phyloP scores from a whole-genome alignment of 73 alveolate genomes.

The Tetrahymena thermophila region DNA sequence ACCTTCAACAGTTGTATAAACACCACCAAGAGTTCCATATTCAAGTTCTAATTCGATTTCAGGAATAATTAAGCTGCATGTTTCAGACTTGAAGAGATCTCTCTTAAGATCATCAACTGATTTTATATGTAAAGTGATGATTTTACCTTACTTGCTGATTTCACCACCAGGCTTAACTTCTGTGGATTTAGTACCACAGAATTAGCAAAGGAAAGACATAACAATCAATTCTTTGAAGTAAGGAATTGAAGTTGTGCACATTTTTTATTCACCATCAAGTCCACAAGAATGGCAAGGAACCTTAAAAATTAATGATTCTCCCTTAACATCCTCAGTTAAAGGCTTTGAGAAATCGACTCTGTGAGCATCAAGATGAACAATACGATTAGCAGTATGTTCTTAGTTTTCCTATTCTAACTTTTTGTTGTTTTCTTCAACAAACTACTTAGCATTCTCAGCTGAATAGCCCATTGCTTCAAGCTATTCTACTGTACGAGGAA shows the following conservation, averaged over 20 bases:
- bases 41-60: conserved; percentile 88
- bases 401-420: conserved; percentile 15
- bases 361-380: conserved; percentile 41
- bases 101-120: conserved; percentile 75
- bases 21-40: conserved; percentile 83
- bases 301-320: conserved; percentile 50
- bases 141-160: conserved; percentile 35
- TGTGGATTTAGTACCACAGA: conserved; percentile 86
- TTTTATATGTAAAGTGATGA: conserved; percentile 41
- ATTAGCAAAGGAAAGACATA: conserved; percentile 89
- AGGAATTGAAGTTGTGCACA: conserved; percentile 92
- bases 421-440: conserved; percentile 8
- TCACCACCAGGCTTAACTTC: conserved; percentile 93
- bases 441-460: conserved; percentile 16
- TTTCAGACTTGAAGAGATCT: conserved; percentile 89
- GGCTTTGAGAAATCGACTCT: conserved; percentile 42
- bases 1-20: conserved; percentile 95
- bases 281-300: conserved; percentile 57
- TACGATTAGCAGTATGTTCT: conserved; percentile 15
- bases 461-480: conserved; percentile 76
- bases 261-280: conserved; percentile 50
- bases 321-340: conserved; percentile 46
- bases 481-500: conserved; percentile 68
- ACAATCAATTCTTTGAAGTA: conserved; percentile 91
- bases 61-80: conserved; percentile 79